phyloP scores from a whole-genome alignment of 345 rosid genomes.

The Eucalyptus victrix region DNA sequence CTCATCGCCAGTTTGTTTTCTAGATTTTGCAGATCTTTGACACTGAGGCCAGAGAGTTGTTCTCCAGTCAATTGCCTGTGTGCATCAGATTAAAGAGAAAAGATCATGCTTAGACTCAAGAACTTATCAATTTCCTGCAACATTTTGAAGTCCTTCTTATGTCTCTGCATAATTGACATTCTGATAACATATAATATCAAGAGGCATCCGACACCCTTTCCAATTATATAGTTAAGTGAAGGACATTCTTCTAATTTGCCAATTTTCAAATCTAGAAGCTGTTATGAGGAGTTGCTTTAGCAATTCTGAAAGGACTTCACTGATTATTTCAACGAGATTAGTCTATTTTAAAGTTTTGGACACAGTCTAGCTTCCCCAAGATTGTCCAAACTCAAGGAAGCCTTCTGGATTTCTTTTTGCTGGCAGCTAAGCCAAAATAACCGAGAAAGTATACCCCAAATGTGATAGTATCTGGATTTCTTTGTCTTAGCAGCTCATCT shows the following conservation, averaged over 20 bases:
- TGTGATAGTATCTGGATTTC: not conserved
- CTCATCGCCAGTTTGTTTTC: conserved; percentile 48
- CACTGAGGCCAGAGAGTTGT: conserved; percentile 50
- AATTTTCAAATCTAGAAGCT: not conserved
- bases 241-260: not conserved
- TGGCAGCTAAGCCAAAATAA: not conserved
- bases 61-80: conserved; percentile 74
- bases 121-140: not conserved
- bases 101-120: not conserved
- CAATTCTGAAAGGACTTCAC: not conserved
- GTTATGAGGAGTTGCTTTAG: not conserved
- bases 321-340: not conserved
- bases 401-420: not conserved
- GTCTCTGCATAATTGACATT: not conserved
- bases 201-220: not conserved
- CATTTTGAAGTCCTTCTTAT: not conserved
- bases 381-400: not conserved
- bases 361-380: not conserved
- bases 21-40: conserved; percentile 40
- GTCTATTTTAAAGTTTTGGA: not conserved
- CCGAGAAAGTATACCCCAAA: not conserved
- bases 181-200: not conserved
- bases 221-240: not conserved
- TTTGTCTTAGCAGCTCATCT: not conserved
- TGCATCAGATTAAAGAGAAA: not conserved